Base-by-base conservation (phyloP, 257 asterid genomes). In the Capsicum baccatum region DNA sequence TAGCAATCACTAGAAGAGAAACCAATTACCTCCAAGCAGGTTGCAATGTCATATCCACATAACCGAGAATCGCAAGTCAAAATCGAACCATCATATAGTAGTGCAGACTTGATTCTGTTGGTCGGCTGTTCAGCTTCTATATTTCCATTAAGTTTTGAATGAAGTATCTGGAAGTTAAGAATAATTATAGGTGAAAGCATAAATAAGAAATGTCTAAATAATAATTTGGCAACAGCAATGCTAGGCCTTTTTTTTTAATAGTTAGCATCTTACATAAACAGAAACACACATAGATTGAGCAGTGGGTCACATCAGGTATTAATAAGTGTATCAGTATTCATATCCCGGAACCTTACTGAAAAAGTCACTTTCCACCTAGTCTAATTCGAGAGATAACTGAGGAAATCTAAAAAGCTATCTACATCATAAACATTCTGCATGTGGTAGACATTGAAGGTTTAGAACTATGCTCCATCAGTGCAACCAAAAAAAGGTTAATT, bases 1-100 rank as follows among this genome's bases (percentile, higher is more conserved):
- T 78, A 78, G 54, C 64, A 56, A 78, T 63, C 59, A 35, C 12
- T 39, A 12, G 68, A 81, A 80, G 84, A 84, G 68, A 83, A 55
- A 80, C 71, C 44, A 52, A 57, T 82, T 90, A 94, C 99, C 99
- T 96, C 99, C 94, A 96, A 92, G 90, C 98, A 96, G 86, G 99
- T 92, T 83, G 91, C 98, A 85, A 96, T 94, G 89, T 94, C 98
- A 87, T 91, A 91, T 37, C 92, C 96, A 86, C 60, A 84, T 89
- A 96, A 84, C 54, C 91, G 93, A 68, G 97, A 91, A 87, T 96
- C 98, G 81, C 89, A 93, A 50, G 79, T 83, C 6, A 92, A 89
- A 88, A 96, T 92, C 58, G 98, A 93, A 68, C 98, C 99, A 59
- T 92, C 90, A 83, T 87, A 96, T 19, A 96, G 90, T 78, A 91